A percentile compares a stretch with the other conserved stretches of the same genome.
These are phyloP conservation scores for Malus hybrid DNA, from an alignment of 331 rosid genomes.

Conservation along the genomic window DNA sequence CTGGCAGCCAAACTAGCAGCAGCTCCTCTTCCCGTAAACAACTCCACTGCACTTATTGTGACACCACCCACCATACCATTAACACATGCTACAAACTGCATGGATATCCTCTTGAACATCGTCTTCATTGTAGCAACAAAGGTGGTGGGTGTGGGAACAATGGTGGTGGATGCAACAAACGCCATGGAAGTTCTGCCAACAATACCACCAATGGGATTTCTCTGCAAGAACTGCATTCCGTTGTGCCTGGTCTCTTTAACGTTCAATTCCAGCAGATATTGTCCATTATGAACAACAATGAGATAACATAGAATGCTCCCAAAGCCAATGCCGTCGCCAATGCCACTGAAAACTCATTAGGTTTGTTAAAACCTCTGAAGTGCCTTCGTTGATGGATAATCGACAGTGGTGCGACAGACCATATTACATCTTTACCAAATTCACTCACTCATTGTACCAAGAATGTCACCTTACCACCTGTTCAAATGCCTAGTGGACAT, in stretches of 20 bases:
- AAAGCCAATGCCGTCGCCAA: not conserved
- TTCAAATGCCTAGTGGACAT: not conserved
- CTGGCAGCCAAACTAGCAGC: too few relatives aligned
- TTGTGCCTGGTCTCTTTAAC: not conserved
- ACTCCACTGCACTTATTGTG: too few relatives aligned
- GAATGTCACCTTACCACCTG: not conserved
- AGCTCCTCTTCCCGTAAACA: too few relatives aligned
- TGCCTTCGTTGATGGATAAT: not conserved
- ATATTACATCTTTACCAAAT: not conserved
- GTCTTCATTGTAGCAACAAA: too few relatives aligned
- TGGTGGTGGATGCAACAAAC: too few relatives aligned
- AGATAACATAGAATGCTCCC: rapidly evolving
- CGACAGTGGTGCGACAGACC: not conserved
- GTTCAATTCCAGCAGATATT: not conserved
- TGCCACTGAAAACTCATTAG: not conserved
- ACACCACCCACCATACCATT: too few relatives aligned
- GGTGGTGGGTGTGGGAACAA: too few relatives aligned
- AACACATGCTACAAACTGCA: too few relatives aligned
- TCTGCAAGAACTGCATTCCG: too few relatives aligned
- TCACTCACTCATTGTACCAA: not conserved
- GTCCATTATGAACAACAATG: not conserved
- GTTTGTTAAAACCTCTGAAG: not conserved
- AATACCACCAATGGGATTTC: too few relatives aligned
- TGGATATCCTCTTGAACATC: too few relatives aligned
- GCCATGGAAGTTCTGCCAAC: too few relatives aligned